phyloP scores from a whole-genome alignment of 2,329 filamentous ascomycete species.

The Akanthomyces lecanii region DNA sequence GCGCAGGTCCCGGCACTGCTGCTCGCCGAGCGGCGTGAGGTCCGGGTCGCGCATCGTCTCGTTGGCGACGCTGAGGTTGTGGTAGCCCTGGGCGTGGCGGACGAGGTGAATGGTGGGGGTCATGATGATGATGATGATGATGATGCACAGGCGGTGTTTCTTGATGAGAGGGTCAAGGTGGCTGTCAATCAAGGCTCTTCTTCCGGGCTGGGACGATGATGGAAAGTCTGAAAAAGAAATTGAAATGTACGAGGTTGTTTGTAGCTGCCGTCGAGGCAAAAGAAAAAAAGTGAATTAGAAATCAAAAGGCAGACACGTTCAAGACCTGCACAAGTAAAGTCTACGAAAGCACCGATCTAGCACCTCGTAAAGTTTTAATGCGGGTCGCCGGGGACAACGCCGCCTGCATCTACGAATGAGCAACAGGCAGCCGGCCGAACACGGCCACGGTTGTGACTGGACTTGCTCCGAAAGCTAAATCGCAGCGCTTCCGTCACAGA shows the following conservation, averaged over 20 bases:
- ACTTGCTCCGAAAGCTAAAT: not conserved
- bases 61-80: constrained; percentile 71
- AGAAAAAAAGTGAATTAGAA: not conserved
- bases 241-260: no score
- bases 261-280: not conserved
- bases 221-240: no score
- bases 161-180: not conserved
- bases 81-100: constrained; percentile 73
- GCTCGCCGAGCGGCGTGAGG: constrained; percentile 69
- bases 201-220: no score
- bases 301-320: no score
- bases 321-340: no score
- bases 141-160: not conserved
- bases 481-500: not conserved
- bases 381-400: constrained; percentile 10
- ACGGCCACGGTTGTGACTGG: constrained; percentile 2
- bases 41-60: constrained; percentile 71
- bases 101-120: constrained; percentile 59
- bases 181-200: not conserved
- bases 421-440: not conserved
- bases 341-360: not conserved
- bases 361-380: constrained; percentile 4
- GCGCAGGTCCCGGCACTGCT: constrained; percentile 66
- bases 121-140: constrained; percentile 32
- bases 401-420: not conserved